Evolutionary conservation across 1,139 yeast species (phyloP).

Genomic region (Lodderomyces parapsilosis): DNA sequence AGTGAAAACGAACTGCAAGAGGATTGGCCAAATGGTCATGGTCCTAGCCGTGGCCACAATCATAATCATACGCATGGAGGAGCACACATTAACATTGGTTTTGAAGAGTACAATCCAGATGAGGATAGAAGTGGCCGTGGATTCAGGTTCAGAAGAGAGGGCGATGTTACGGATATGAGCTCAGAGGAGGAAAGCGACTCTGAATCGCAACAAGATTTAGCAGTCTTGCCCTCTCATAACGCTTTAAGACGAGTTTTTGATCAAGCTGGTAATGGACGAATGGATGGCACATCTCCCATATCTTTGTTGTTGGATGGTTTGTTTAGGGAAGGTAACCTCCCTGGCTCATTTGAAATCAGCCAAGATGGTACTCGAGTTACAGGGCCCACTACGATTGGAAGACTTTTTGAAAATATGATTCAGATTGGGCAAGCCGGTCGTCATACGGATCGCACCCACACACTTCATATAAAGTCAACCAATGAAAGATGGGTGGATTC

Average conservation of each 20-base stretch:
- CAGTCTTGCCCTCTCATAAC: conserved; percentile 12
- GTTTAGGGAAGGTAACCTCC: conserved; percentile 16
- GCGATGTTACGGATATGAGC: conserved; percentile 23
- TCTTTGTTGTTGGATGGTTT: conserved; percentile 17
- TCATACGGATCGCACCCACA: conserved; percentile 16
- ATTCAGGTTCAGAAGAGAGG: conserved; percentile 14
- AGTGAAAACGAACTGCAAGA: conserved; percentile 11
- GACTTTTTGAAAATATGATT: conserved; percentile 29
- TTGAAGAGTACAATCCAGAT: neutral
- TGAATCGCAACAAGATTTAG: conserved; percentile 21
- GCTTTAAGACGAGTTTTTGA: conserved; percentile 13
- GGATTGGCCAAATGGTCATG: neutral
- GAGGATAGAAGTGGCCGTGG: conserved; percentile 7
- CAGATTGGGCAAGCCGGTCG: conserved; percentile 16
- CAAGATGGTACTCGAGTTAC: conserved; percentile 12
- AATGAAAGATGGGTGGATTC: conserved; percentile 71
- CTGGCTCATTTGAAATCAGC: conserved; percentile 20
- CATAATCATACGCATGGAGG: neutral
- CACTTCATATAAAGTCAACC: conserved; percentile 53
- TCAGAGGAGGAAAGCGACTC: conserved; percentile 13
- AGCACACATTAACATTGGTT: neutral
- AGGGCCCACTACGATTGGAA: conserved; percentile 20
- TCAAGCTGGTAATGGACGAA: conserved; percentile 12
- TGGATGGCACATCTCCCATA: conserved; percentile 15
- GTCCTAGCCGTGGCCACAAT: neutral